phyloP scores from a whole-genome alignment of 805 yeast species.

The Barnettozyma californica region DNA sequence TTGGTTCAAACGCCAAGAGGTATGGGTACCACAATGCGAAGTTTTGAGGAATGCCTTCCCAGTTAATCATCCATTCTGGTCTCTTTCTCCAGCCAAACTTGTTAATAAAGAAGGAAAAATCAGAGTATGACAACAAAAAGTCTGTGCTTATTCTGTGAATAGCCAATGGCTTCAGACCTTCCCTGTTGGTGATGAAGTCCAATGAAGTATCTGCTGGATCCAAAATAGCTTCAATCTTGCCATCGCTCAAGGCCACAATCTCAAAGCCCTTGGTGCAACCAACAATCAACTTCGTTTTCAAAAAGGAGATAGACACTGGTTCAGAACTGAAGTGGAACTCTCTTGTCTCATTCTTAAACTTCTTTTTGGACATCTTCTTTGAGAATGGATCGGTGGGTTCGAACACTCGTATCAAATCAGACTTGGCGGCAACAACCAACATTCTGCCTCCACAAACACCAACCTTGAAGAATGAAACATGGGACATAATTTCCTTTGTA shows the following conservation, averaged over 20 bases:
- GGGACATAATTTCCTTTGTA: slow-evolving; percentile 78
- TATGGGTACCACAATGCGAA: slow-evolving; percentile 95
- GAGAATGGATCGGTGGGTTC: slow-evolving; percentile 80
- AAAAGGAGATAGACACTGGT: slow-evolving; percentile 85
- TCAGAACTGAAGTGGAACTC: slow-evolving; percentile 84
- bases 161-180: slow-evolving; percentile 82
- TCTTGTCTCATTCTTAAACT: slow-evolving; percentile 58
- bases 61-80: slow-evolving; percentile 87
- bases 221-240: slow-evolving; percentile 79
- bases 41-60: slow-evolving; percentile 95
- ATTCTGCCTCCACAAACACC: slow-evolving; percentile 90
- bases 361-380: slow-evolving; percentile 59
- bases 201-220: slow-evolving; percentile 98
- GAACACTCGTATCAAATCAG: slow-evolving; percentile 77
- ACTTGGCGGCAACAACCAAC: slow-evolving; percentile 83
- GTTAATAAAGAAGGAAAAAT: slow-evolving; percentile 91
- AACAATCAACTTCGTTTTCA: slow-evolving; percentile 83
- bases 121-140: slow-evolving; percentile 83
- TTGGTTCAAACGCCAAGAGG: slow-evolving; percentile 81
- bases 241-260: slow-evolving; percentile 79
- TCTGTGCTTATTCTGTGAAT: slow-evolving; percentile 87
- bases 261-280: slow-evolving; percentile 98
- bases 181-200: slow-evolving; percentile 85
- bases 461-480: slow-evolving; percentile 83
- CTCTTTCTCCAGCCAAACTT: slow-evolving; percentile 95